Percentiles rank a stretch among this genome's conserved stretches.
These are phyloP conservation scores for Polyplosphaeria fusca DNA, from an alignment of 495 filamentous ascomycete species.

Conservation along the genomic window DNA sequence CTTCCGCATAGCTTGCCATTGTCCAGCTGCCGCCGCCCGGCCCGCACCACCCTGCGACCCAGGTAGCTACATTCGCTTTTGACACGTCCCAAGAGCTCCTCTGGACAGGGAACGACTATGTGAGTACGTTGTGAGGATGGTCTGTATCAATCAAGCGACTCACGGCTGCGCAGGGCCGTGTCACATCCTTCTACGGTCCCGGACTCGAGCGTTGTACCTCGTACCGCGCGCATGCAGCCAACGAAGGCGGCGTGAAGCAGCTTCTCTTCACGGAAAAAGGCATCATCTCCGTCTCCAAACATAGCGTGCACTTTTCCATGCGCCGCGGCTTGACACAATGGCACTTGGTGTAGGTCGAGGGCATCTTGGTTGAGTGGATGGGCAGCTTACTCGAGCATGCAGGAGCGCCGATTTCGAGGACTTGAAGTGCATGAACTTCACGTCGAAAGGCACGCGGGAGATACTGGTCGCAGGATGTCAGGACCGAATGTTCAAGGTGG, in stretches of 20 bases:
- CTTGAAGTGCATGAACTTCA: slow-evolving; percentile 89
- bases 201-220: slow-evolving; percentile 79
- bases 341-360: slow-evolving; percentile 64
- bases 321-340: slow-evolving; percentile 78
- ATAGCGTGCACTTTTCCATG: slow-evolving; percentile 78
- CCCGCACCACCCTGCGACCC: slow-evolving; percentile 59
- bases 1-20: slow-evolving; percentile 58
- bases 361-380: not conserved
- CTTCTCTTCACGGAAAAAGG: slow-evolving; percentile 83
- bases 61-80: slow-evolving; percentile 73
- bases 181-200: slow-evolving; percentile 78
- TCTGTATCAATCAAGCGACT: not conserved
- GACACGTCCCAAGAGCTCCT: slow-evolving; percentile 83
- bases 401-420: slow-evolving; percentile 75
- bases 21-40: slow-evolving; percentile 66
- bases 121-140: slow-evolving; percentile 45
- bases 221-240: slow-evolving; percentile 62
- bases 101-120: slow-evolving; percentile 88
- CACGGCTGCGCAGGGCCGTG: slow-evolving; percentile 74
- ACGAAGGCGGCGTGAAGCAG: slow-evolving; percentile 72
- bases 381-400: not conserved
- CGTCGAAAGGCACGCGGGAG: slow-evolving; percentile 72
- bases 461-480: slow-evolving; percentile 86
- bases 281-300: slow-evolving; percentile 71
- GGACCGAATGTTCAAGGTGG: slow-evolving; percentile 81